These are phyloP conservation scores for Vitellaria paradoxa DNA, from an alignment of 179 eudicot species.

Conservation along the genomic window DNA sequence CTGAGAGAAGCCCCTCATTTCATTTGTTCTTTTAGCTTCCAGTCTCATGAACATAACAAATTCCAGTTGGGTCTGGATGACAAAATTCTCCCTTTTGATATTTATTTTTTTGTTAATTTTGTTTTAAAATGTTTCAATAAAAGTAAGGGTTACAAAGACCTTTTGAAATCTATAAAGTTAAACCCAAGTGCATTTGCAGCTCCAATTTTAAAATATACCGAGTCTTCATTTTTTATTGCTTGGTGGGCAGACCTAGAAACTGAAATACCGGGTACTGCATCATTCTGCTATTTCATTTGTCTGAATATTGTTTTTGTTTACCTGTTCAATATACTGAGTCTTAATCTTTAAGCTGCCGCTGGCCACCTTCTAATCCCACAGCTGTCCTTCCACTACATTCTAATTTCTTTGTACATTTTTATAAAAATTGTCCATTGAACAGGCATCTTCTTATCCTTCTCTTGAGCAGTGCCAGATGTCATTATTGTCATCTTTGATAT, in stretches of 20 bases:
- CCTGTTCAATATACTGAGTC: neutral
- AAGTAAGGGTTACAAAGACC: too few species aligned
- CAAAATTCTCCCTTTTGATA: too few species aligned
- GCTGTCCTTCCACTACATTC: neutral
- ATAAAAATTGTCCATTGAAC: neutral
- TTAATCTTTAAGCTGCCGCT: neutral
- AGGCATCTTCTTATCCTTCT: neutral
- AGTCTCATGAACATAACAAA: too few species aligned
- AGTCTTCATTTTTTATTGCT: too few species aligned
- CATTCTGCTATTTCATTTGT: neutral
- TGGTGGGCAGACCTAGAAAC: neutral
- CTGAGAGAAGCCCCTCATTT: too few species aligned
- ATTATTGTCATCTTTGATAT: neutral
- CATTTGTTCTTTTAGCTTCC: too few species aligned
- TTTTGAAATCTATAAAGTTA: too few species aligned
- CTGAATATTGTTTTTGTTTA: neutral
- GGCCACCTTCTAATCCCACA: neutral
- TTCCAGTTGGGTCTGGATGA: too few species aligned
- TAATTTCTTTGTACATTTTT: neutral
- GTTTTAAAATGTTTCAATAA: too few species aligned
- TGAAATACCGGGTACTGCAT: neutral
- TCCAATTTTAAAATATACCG: too few species aligned
- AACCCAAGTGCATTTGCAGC: too few species aligned
- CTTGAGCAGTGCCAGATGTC: neutral
- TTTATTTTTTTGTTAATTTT: too few species aligned